Base-by-base conservation (phyloP, 495 filamentous ascomycete genomes). In the Penicillium soppii region DNA sequence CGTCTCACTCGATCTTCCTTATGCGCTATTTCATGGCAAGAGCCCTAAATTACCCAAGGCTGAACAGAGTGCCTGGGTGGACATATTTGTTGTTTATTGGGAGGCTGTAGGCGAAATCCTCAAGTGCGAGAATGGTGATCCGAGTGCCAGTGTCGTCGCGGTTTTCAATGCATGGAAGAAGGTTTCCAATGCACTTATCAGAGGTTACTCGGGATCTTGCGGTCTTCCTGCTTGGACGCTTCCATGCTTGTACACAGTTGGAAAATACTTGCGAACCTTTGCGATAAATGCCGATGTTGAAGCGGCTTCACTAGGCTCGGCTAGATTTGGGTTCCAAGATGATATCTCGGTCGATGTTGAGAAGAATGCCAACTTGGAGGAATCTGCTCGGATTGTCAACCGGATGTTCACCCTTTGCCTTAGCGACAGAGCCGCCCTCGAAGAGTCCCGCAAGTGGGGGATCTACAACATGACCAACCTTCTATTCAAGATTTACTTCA, bases 401-500 rank as follows among this genome's bases (percentile, higher is more conserved):
- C 79, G 86, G 20, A 88, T 95, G 65, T 98, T 97, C 64, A 86
- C 84, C 22, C 57, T 94, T 1, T 98, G 94, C 66, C 78, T 96
- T 43, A 87, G 79, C 56, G 94, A 98, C 68, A 97, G 92, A 52
- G 87, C 90, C 15, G 82, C 90, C 6, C 72, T 96, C 20, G 87
- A 92, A 62, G 87, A 94, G 37, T 96, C 92, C 0, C 82, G 95
- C 6, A 98, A 97, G 79, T 97, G 95, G 95, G 95, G 89, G 0
- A 83, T 92, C 35, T 98, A 97, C 72, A 87, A 92, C 66, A 90
- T 86, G 32, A 88, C 88, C 51, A 97, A 95, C 59, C 80, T 97
- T 1, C 73, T 96, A 7, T 97, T 98, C 81, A 97, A 97, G 70
- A 97, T 91, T 5, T 96, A 97, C 64, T 98, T 97, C 81, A 95